These are phyloP conservation scores for Carex sylvatica DNA, from an alignment of 202 grass and related monocot species.

Conservation along the genomic window DNA sequence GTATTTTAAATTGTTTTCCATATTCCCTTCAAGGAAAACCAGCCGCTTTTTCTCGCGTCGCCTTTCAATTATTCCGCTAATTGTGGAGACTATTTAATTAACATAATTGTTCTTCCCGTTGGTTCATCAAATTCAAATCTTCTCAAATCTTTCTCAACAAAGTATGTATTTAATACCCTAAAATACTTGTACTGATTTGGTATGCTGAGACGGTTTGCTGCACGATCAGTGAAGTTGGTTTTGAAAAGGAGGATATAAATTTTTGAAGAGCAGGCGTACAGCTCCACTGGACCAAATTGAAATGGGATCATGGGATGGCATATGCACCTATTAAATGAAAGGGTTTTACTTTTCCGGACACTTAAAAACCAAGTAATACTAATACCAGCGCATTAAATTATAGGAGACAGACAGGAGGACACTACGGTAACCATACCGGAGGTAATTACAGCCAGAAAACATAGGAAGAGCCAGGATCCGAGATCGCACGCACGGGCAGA, in stretches of 20 bases:
- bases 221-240: background rate
- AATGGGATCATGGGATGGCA: background rate
- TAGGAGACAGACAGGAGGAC: background rate
- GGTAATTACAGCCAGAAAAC: background rate
- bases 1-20: conserved; percentile 8
- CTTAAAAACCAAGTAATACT: background rate
- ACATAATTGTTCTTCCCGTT: background rate
- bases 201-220: background rate
- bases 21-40: background rate
- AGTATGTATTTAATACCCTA: conserved; percentile 4
- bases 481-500: conserved; percentile 24
- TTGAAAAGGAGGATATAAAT: background rate
- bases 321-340: background rate
- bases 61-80: conserved; percentile 22
- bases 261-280: background rate
- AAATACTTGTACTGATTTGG: background rate
- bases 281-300: conserved; percentile 3
- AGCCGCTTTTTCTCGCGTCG: conserved; percentile 2
- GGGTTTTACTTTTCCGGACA: background rate
- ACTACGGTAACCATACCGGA: background rate
- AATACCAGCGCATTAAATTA: conserved; percentile 17
- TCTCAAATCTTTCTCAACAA: background rate
- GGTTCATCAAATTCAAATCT: background rate
- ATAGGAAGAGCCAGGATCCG: conserved; percentile 21
- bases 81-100: conserved; percentile 9